Evolutionary conservation across 2,329 filamentous ascomycete genomes (phyloP).

Genomic region (Sphaerostilbella broomeana): DNA sequence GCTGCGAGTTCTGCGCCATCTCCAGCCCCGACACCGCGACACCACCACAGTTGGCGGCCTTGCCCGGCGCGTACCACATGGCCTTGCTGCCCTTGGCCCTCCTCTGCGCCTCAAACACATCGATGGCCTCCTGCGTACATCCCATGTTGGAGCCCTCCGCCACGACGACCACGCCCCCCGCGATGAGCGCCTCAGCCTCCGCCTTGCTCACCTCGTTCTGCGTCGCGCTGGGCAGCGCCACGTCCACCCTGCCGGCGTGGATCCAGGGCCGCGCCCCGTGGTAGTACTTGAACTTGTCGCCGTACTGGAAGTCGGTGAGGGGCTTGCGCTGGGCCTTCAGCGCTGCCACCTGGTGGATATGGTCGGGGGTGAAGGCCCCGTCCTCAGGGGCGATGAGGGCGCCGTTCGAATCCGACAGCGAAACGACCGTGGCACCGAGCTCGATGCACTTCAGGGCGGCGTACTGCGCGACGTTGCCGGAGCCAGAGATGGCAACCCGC

Average conservation of each 20-base stretch:
- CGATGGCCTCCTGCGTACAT: constrained; percentile 91
- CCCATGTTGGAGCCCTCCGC: constrained; percentile 99
- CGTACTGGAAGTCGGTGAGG: constrained; percentile 63
- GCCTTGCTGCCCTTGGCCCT: constrained; percentile 60
- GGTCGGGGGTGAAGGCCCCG: constrained; percentile 67
- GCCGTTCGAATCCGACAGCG: constrained; percentile 89
- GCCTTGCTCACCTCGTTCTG: constrained; percentile 96
- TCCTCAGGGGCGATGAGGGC: constrained; percentile 67
- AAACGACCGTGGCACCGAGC: constrained; percentile 87
- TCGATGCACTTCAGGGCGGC: constrained; percentile 94
- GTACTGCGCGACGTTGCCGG: constrained; percentile 97
- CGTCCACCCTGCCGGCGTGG: constrained; percentile 81
- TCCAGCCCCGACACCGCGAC: constrained; percentile 95
- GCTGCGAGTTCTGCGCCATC: constrained; percentile 90
- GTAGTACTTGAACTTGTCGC: constrained; percentile 74
- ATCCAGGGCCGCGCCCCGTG: constrained; percentile 84
- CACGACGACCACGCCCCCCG: constrained; percentile 72
- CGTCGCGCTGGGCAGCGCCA: constrained; percentile 87
- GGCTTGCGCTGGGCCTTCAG: constrained; percentile 85
- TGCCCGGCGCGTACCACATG: constrained; percentile 95
- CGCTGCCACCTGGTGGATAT: constrained; percentile 70
- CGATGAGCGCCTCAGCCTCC: constrained; percentile 78
- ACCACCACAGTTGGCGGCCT: constrained; percentile 96
- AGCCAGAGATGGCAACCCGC: constrained; percentile 91
- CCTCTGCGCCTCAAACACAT: constrained; percentile 78